Evolutionary conservation across 768 basidiomycete genomes (phyloP), one percentile per base, ranked within the genome.

Genomic region (Pulveroboletus frians): DNA sequence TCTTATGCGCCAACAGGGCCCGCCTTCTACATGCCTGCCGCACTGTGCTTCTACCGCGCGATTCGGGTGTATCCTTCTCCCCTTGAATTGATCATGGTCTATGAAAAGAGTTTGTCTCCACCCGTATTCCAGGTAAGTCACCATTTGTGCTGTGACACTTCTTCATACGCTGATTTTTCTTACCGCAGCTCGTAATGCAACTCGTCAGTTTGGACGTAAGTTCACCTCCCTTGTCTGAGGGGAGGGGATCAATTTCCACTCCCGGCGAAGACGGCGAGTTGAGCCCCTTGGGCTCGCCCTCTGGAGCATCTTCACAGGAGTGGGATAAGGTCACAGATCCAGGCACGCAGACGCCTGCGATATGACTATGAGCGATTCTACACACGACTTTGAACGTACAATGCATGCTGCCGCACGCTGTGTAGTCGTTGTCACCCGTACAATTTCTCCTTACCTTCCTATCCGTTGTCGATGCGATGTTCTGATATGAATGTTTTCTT

Each of bases 1-100:
- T 34, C 41, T 51, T 13, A 54, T 44, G n/a, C 27, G 41, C 46
- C 47, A 20, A 21, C 53, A 96, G 95, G 94, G 32, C 85, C 89
- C 37, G 69, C 76, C 23, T 85, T 83, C 69, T 72, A 85, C 63
- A 76, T 97, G 23, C 77, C 83, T 10, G 85, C 94, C 17, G 94
- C 96, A 36, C 69, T 90, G 64, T 80, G 84, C 36, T 98, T 98
- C 80, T 99, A 84, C 79, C 81, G 92, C 43, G 94, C 92, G 1
- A 82, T 98, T 50, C 78, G 87, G 47, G 92, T 96, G 31, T 99
- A 99, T 72, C 96, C 96, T 43, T 83, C 88, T 27, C 92, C 94
- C 1, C 82, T 92, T 29, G 96, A 98, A 69, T 81, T 98, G 58
- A 86, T 99, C 60, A 81, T 87, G 68, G 94, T 98, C 53, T 95